Evolutionary conservation across 805 yeast species (phyloP).

Genomic region (Myxozyma udenii): DNA sequence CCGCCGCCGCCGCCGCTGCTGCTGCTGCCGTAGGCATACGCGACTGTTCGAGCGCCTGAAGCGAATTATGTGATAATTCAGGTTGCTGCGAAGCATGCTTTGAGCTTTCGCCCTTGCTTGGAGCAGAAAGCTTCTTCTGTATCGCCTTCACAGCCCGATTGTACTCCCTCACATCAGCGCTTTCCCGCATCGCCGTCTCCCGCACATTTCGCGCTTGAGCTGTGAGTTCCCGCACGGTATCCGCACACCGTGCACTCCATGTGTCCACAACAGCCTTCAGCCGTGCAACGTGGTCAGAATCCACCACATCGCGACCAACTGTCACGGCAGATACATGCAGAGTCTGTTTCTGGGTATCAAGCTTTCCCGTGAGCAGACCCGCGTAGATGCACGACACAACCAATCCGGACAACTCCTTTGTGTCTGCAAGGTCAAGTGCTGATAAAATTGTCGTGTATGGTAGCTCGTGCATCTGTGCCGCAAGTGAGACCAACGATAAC

Average conservation of each 20-base stretch:
- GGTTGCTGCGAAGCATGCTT: no score
- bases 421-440: slow-evolving; percentile 12
- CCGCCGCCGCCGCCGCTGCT: background rate
- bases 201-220: slow-evolving; percentile 11
- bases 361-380: slow-evolving; percentile 16
- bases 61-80: no score
- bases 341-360: slow-evolving; percentile 21
- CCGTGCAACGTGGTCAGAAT: background rate
- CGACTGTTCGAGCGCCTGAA: no score
- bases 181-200: slow-evolving; percentile 7
- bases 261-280: slow-evolving; percentile 13
- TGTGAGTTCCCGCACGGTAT: slow-evolving; percentile 10
- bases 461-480: slow-evolving; percentile 11
- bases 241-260: slow-evolving; percentile 19
- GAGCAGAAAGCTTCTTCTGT: slow-evolving; percentile 12
- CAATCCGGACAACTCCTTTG: slow-evolving; percentile 8
- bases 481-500: slow-evolving; percentile 21
- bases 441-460: slow-evolving; percentile 11
- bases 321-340: slow-evolving; percentile 16
- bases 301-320: slow-evolving; percentile 24
- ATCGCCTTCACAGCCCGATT: slow-evolving; percentile 18
- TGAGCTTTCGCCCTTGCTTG: no score
- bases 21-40: no score
- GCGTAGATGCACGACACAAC: slow-evolving; percentile 22
- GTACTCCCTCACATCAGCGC: slow-evolving; percentile 19